These are phyloP conservation scores for Vitis rotundifolia DNA, from an alignment of 164 flowering plant species.

Conservation along the genomic window DNA sequence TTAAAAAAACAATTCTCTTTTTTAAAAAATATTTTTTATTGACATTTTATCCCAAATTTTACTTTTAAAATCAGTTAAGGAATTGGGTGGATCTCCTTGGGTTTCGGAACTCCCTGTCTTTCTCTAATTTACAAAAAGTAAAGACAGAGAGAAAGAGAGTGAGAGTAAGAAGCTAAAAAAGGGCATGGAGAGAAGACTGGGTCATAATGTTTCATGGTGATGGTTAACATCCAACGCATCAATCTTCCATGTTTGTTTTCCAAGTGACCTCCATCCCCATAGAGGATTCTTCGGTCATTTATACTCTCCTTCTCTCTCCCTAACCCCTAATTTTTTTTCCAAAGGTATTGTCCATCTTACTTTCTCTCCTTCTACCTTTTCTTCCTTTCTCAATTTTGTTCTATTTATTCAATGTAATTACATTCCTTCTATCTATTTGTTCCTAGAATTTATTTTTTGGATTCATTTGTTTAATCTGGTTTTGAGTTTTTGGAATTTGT, in stretches of 20 bases:
- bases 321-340: not conserved
- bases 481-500: not conserved
- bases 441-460: not conserved
- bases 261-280: not conserved
- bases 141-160: not conserved
- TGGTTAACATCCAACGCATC: not conserved
- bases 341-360: not conserved
- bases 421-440: not conserved
- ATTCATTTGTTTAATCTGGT: not conserved
- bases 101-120: not conserved
- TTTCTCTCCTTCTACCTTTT: not conserved
- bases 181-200: not conserved
- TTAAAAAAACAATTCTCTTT: too few species aligned
- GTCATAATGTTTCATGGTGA: not conserved
- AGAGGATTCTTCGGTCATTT: not conserved
- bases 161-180: not conserved
- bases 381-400: not conserved
- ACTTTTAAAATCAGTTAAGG: too few species aligned
- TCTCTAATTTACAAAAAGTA: not conserved
- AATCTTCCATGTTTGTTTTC: slow-evolving; percentile 8
- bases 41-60: too few species aligned
- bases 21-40: too few species aligned
- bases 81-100: too few species aligned
- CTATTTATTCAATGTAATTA: not conserved
- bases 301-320: not conserved